Evolutionary conservation across 768 basidiomycete genomes (phyloP), one percentile per base, ranked within the genome.

Genomic region (Neoboletus subvelutipes): DNA sequence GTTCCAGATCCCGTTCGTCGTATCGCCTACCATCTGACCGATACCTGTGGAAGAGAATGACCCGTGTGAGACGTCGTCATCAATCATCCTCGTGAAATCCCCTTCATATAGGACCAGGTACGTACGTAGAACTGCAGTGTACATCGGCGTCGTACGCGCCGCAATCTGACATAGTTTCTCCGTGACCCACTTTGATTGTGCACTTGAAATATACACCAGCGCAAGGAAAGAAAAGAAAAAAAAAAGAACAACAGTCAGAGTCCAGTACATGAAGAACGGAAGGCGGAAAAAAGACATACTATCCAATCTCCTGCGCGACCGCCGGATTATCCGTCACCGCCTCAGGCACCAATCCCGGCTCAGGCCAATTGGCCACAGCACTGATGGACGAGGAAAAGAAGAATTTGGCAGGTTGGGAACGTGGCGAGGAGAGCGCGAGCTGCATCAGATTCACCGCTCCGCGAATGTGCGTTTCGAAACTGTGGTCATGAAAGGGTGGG

Each of bases 1-100:
- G 66, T 81, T 83, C 81, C 80, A 82, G 5, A 80, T 75, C 8
- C 80, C 81, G 42, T 76, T 73, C 40, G 43, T 55, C 24, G 79
- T 75, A 57, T 83, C 81, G 1, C 82, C 82, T 3, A 80, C 81
- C 71, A 83, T 76, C 59, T 83, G 83, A 4, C 83, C 81, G n/a
- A 83, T 80, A 15, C 82, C 68, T 56, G 80, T 55, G 5, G 36
- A 51, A 26, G 28, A 9, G 26, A 11, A 18, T 15, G 29, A 4
- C 5, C 13, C 11, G 18, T 65, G 29, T 64, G 28, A 65, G 36
- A 24, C 17, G 13, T 34, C 34, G 34, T 12, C 37, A 11, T 17
- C 2, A 39, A 18, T 4, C 0, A 5, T 28, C 11, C 29, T 39
- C 3, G 4, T 24, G 11, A 26, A 28, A 13, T 48, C 37, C 4